These are phyloP conservation scores for Prunus yedoensis DNA, from an alignment of 331 rosid species.

Conservation along the genomic window DNA sequence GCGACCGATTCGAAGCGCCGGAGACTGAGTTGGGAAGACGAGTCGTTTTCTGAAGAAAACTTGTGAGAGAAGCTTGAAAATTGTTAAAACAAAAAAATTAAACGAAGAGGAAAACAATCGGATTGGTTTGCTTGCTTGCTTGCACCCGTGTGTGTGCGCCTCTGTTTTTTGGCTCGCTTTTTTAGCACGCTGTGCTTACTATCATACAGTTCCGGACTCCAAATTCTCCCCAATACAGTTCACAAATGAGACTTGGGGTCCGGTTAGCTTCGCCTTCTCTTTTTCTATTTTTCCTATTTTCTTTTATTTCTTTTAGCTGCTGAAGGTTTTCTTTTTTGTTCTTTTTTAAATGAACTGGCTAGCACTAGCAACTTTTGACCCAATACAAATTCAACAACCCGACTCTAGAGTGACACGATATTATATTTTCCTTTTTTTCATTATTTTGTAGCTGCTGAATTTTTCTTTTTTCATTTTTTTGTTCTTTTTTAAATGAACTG, in stretches of 20 bases:
- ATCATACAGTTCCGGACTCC: slow-evolving; percentile 39
- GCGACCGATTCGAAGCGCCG: slow-evolving; percentile 29
- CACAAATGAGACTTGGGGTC: slow-evolving; percentile 35
- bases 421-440: too few relatives aligned
- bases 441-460: too few relatives aligned
- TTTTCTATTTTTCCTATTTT: too few relatives aligned
- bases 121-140: neutral
- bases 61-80: slow-evolving; percentile 23
- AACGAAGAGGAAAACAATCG: slow-evolving; percentile 26
- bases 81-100: neutral
- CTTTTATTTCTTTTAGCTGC: neutral
- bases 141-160: neutral
- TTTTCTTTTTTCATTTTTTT: too few relatives aligned
- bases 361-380: too few relatives aligned
- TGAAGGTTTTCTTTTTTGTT: too few relatives aligned
- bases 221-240: slow-evolving; percentile 16
- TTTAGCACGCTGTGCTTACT: slow-evolving; percentile 46
- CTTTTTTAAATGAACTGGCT: too few relatives aligned
- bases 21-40: slow-evolving; percentile 29
- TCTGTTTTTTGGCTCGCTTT: slow-evolving; percentile 51
- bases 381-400: too few relatives aligned
- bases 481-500: too few relatives aligned
- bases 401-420: too few relatives aligned
- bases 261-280: slow-evolving; percentile 16
- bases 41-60: slow-evolving; percentile 16